Base-by-base conservation (phyloP, 2,329 filamentous ascomycete species). In the Fusarium sp. region DNA sequence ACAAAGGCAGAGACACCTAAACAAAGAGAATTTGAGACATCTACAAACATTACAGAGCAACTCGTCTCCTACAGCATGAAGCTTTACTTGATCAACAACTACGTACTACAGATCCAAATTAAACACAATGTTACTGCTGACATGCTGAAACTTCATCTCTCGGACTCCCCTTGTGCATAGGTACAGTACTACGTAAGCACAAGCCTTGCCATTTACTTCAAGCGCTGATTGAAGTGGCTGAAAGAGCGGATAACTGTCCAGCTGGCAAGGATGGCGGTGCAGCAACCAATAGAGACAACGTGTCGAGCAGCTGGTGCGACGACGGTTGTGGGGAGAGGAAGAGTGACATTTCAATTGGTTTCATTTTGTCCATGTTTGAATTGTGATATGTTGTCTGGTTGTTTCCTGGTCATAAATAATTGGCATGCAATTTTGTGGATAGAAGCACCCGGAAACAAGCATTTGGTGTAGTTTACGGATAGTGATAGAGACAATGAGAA, bases 181-280 rank as follows among this genome's bases (percentile, higher is more conserved):
- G n/a, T n/a, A n/a, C n/a, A n/a, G n/a, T n/a, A 26, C 33, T 24
- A 24, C 37, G 38, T 65, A 65, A 65, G 62, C 62, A 50, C 60
- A 52, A 62, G 46, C 57, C 31, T 49, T 48, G 52, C 31, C 52
- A 26, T 28, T 29, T 13, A 33, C 31, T 42, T 29, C 49, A 63
- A 63, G 57, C 39, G 59, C 59, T 62, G 42, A 59, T 59, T 44
- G 60, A 47, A 53, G 62, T 65, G 62, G 62, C 62, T 65, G 60
- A 53, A 65, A 65, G n/a, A 26, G 62, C 53, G 60, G 62, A 41
- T 47, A 42, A 28, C 29, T 37, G 21, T 28, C 50, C 43, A 47
- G 24, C 39, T 42, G 44, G 29, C 33, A 59, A 59, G 28, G 52
- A 65, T 64, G 33, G 59, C 61, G 59, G 59, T 64, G 61, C 61